Conservation (phyloP, 2,329 filamentous ascomycete species). For the Eutypella sp. region DNA sequence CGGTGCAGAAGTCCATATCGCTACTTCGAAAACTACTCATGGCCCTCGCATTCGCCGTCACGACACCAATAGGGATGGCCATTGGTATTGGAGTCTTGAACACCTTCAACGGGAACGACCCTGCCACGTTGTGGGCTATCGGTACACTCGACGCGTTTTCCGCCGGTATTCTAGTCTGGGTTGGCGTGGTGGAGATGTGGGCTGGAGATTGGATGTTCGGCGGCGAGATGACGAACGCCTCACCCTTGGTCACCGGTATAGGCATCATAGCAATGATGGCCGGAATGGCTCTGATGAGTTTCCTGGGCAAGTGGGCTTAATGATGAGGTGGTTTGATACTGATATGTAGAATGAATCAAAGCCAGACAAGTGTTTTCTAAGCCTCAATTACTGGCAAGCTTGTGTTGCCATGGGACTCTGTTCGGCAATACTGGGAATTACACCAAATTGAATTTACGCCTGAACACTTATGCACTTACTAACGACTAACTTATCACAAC, state of each 20-base stretch:
- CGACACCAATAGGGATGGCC: conserved; percentile 75
- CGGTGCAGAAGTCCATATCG: conserved; percentile 20
- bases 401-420: too few species aligned
- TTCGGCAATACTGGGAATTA: too few species aligned
- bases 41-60: conserved; percentile 59
- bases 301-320: conserved; percentile 72
- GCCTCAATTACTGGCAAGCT: too few species aligned
- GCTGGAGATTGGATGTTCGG: conserved; percentile 66
- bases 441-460: too few species aligned
- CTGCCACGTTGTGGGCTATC: conserved; percentile 62
- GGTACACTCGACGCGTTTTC: conserved; percentile 70
- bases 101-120: conserved; percentile 68
- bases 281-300: conserved; percentile 65
- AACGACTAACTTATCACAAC: too few species aligned
- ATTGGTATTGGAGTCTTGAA: conserved; percentile 70
- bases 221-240: conserved; percentile 51
- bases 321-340: too few species aligned
- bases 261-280: conserved; percentile 51
- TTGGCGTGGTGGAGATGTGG: conserved; percentile 76
- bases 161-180: conserved; percentile 74
- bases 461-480: too few species aligned
- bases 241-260: conserved; percentile 40
- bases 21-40: conserved; percentile 54
- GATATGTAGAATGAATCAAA: too few species aligned
- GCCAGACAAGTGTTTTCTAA: too few species aligned